Evolutionary conservation across 345 rosid species (phyloP), one percentile per base, ranked within the genome.

Genomic region (Boechera stricta): DNA sequence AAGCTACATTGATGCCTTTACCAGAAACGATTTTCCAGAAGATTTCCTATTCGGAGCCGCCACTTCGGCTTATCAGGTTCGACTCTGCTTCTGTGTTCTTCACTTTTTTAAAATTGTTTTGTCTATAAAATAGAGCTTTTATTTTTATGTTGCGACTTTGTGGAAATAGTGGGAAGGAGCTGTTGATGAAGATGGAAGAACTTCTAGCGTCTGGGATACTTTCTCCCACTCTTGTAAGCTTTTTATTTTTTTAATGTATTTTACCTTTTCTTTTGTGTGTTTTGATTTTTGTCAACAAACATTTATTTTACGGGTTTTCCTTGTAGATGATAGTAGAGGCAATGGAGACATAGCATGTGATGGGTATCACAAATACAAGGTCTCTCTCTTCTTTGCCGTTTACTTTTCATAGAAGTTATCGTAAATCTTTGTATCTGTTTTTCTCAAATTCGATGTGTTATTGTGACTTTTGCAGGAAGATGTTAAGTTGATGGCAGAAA

Each of bases 281-380:
- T 21, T 21, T 21, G 24, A 21, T 21, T 21, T 21, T 21, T 21
- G 24, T 21, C 24, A 21, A 21, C 24, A 21, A 21, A 21, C 24
- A 21, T 21, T 21, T 21, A 21, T 21, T 21, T 21, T 21, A 21
- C 24, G 24, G 24, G 24, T 21, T 1, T 21, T 21, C 24, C 24
- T 21, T 21, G 24, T 21, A 21, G 24, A 21, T 21, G 24, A 21
- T 21, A 21, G 35, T 33, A 51, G 29, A 51, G 56, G 56, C 21
- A 21, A 51, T 51, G 56, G 56, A 51, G 56, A 51, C 8, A 9
- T 24, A 51, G 4, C 56, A 51, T 18, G 4, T 51, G 56, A 51
- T 21, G 56, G 56, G 31, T 51, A 51, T 51, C 56, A 51, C 32
- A 53, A 53, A 26, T 53, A 53, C 58, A 53, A 24, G 58, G 58